Base-by-base conservation (phyloP, 345 rosid species). In the Salix viminalis region DNA sequence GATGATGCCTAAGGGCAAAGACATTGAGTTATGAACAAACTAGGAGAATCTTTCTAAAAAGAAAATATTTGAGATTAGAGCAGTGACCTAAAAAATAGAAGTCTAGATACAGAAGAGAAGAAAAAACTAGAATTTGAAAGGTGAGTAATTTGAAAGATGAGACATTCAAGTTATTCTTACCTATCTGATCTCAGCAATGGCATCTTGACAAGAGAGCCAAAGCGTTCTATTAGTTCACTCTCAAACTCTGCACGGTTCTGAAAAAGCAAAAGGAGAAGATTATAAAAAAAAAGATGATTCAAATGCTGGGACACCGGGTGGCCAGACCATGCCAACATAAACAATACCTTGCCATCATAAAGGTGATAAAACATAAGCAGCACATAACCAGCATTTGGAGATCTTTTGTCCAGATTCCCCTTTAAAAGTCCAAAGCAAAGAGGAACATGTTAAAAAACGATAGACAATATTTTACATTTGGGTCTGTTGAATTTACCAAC, bases 401-500 rank as follows among this genome's bases (percentile, higher is more conserved):
- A 90, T 56, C 83, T 83, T 80, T 90, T 93, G 85, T 96, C 99
- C 72, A 96, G 94, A 87, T 93, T 93, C n/a, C 99, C 99, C 99
- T 93, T 80, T 13, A 76, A 80, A 78, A 75, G 50, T 74, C 62
- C 52, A 83, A 62, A 83, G 74, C 70, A 79, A 72, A 48, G 65
- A 50, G 71, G 65, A 68, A 42, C 23, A 65, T 12, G 36, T 83
- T 74, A 78, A 75, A 73, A 76, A 65, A 74, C 65, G 65, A 42
- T 11, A 42, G 46, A 42, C 46, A 8, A 39, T 58, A 62, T 13
- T 28, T 34, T 15, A 66, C 36, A 26, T 39, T 32, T 24, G 13
- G 5, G 60, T 68, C 6, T n/a, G 21, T 28, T 7, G 64, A 69
- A 52, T 32, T 7, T 37, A 14, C 11, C 67, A 56, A 44, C 39